Percentiles rank a stretch among this genome's conserved stretches.
phyloP scores from a whole-genome alignment of 345 rosid genomes.

The Lepidium aucheri region DNA sequence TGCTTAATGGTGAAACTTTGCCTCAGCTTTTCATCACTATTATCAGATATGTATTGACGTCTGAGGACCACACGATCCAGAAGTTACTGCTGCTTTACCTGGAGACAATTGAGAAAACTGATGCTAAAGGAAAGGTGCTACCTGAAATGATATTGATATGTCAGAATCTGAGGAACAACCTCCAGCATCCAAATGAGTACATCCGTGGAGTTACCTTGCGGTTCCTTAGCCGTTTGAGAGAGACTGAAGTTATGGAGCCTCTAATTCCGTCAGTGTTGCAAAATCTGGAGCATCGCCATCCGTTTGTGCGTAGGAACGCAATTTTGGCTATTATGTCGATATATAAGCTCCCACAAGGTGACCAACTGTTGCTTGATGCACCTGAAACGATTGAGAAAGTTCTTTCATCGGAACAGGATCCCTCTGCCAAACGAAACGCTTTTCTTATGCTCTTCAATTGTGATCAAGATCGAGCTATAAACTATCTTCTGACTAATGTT shows the following conservation, averaged over 20 bases:
- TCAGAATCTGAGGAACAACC: constrained; percentile 89
- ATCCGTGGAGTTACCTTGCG: constrained; percentile 81
- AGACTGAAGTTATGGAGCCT: constrained; percentile 44
- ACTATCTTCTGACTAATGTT: constrained; percentile 48
- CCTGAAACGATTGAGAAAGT: constrained; percentile 65
- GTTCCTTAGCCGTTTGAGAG: constrained; percentile 54
- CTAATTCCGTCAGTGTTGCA: constrained; percentile 65
- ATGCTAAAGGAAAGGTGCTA: constrained; percentile 61
- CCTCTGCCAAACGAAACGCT: constrained; percentile 59
- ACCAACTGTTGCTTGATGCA: constrained; percentile 61
- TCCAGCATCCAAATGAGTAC: constrained; percentile 94
- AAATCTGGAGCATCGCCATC: constrained; percentile 61
- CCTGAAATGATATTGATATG: constrained; percentile 97
- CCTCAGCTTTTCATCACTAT: constrained; percentile 95
- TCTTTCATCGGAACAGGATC: constrained; percentile 52
- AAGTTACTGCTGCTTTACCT: constrained; percentile 77
- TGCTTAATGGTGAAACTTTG: constrained; percentile 82
- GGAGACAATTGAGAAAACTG: constrained; percentile 86
- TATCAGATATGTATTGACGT: constrained; percentile 82
- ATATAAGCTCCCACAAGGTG: constrained; percentile 71
- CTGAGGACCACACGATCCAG: constrained; percentile 91
- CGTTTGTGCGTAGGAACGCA: constrained; percentile 56
- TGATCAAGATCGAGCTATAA: constrained; percentile 52
- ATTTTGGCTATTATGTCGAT: constrained; percentile 60
- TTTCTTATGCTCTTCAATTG: constrained; percentile 68